Evolutionary conservation across 495 filamentous ascomycete species (phyloP), one percentile per base, ranked within the genome.

Genomic region (Aspergillus ostianus): DNA sequence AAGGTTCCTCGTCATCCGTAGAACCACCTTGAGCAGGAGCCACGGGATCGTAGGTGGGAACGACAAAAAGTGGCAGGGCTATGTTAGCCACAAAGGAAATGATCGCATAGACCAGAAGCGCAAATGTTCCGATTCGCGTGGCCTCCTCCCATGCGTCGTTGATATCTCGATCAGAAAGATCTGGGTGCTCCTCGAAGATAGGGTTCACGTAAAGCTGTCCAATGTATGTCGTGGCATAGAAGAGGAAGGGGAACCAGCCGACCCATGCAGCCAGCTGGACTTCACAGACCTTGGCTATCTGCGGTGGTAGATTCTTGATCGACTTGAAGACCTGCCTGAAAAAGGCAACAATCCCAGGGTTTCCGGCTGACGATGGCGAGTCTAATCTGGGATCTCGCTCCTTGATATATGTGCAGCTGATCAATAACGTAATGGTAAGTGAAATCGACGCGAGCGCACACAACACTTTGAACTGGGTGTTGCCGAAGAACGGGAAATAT

Each of bases 191-290:
- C 62, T 83, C 81, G 56, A 96, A 88, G 56, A 82, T 87, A 0
- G 91, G 91, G 66, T 95, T 87, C 45, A 88, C 88, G 67, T 95
- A 94, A 55, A 95, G 87, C 70, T 97, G 90, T 54, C 88, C 92
- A 65, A 96, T 87, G 70, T 92, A 97, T 27, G 90, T 94, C 1
- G 90, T 94, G 7, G 91, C 89, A 75, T 97, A 97, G 73, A 93
- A 97, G 0, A 97, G 80, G 76, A 96, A 93, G 18, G 92, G 92
- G 67, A 97, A 97, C 89, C 92, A 97, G 58, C 90, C 92, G 62
- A 96, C 87, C 92, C 92, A 97, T 26, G 90, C 90, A 57, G 88
- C 91, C 66, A 97, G 84, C 70, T 97, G 91, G 0, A 94, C 91
- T 61, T 90, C 77, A 71, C 92, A 97, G 59, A 97, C 89, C 64